A percentile compares a stretch with the other conserved stretches of the same genome.
Conservation (phyloP, 2,329 filamentous ascomycete species). For the Rhynchosporium agropyri region DNA sequence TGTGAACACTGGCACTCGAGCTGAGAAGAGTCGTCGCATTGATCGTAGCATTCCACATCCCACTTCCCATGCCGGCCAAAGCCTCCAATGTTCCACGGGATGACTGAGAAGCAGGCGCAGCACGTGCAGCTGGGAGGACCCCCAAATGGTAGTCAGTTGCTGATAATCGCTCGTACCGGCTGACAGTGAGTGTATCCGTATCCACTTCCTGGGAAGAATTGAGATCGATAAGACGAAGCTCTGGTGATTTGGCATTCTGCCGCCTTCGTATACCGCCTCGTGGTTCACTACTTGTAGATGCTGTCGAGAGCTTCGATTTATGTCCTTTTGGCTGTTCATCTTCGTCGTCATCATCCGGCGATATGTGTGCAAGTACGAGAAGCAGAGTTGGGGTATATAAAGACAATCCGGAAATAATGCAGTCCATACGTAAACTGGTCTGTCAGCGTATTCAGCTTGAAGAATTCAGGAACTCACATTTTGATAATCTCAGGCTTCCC, state of each 20-base stretch:
- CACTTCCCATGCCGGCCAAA: conserved; percentile 69
- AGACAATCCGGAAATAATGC: conserved; percentile 95
- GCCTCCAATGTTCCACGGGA: conserved; percentile 77
- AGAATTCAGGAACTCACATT: conserved; percentile 65
- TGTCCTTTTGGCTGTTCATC: conserved; percentile 44
- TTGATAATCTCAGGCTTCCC: conserved; percentile 89
- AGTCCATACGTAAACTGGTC: conserved; percentile 84
- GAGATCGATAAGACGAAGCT: conserved; percentile 88
- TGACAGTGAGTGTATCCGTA: conserved; percentile 83
- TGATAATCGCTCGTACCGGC: conserved; percentile 81
- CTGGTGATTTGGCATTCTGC: conserved; percentile 80
- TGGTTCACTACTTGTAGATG: conserved; percentile 59
- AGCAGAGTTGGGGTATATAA: conserved; percentile 92
- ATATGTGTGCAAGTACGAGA: conserved; percentile 88
- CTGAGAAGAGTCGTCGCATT: conserved; percentile 87
- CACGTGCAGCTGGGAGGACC: conserved; percentile 76
- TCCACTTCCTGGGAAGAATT: conserved; percentile 81
- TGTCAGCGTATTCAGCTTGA: conserved; percentile 36
- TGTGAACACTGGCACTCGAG: conserved; percentile 77
- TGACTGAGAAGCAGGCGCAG: conserved; percentile 59
- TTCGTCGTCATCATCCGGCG: conserved; percentile 54
- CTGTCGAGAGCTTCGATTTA: conserved; percentile 46
- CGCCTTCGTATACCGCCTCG: conserved; percentile 69
- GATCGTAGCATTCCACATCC: conserved; percentile 89
- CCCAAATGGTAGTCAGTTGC: conserved; percentile 91